A percentile compares a stretch with the other conserved stretches of the same genome.
phyloP scores from a whole-genome alignment of 345 rosid species.

The Pistacia vera region DNA sequence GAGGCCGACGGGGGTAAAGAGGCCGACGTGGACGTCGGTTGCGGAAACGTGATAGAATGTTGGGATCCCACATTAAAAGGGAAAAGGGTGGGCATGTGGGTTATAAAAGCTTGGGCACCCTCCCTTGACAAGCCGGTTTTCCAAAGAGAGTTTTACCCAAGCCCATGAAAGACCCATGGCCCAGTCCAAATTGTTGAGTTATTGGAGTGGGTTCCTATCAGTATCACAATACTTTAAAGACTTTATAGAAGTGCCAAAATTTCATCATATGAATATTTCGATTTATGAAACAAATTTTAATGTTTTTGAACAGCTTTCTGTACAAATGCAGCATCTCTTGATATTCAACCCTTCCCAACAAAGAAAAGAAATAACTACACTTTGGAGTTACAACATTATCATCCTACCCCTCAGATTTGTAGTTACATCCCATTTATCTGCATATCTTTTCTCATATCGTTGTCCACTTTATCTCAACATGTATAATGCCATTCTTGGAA shows the following conservation, averaged over 20 bases:
- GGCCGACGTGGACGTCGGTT: no score
- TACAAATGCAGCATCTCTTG: not conserved
- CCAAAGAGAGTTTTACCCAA: no score
- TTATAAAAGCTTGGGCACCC: no score
- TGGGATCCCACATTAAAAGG: no score
- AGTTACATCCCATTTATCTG: not conserved
- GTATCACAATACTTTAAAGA: no score
- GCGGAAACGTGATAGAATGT: no score
- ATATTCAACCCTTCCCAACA: not conserved
- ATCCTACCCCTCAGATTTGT: not conserved
- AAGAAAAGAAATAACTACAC: not conserved
- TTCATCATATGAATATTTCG: not conserved
- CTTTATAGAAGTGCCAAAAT: not conserved
- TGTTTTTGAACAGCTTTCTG: not conserved
- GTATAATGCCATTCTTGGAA: slow-evolving; percentile 75
- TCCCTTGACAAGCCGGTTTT: no score
- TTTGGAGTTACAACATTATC: not conserved
- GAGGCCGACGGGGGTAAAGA: no score
- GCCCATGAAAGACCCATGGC: no score
- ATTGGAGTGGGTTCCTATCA: no score
- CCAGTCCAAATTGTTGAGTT: no score
- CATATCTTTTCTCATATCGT: slow-evolving; percentile 34
- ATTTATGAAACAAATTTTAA: not conserved
- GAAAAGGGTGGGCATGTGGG: no score
- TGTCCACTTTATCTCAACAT: slow-evolving; percentile 76